Evolutionary conservation across 129 eudicot genomes (phyloP).

Genomic region (Centrapalus pauciflorus): DNA sequence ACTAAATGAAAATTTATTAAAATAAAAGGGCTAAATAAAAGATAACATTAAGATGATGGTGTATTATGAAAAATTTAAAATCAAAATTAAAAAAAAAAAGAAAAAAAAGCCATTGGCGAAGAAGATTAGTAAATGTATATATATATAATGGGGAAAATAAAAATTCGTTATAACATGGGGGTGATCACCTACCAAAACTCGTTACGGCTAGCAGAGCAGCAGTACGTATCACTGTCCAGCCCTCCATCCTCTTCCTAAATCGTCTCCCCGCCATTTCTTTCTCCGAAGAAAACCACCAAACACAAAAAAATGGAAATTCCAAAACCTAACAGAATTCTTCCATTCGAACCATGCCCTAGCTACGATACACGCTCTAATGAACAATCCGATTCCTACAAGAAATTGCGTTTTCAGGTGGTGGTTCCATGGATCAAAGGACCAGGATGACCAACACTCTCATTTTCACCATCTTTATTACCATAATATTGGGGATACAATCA

Average conservation of each 20-base stretch:
- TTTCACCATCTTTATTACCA: neutral
- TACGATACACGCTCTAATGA: neutral
- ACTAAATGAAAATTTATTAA: no score
- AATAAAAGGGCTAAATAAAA: no score
- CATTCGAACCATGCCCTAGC: slow-evolving; percentile 17
- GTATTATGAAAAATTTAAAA: no score
- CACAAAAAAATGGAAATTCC: slow-evolving; percentile 13
- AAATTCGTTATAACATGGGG: no score
- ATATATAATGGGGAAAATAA: no score
- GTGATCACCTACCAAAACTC: no score
- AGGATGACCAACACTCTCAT: slow-evolving; percentile 10
- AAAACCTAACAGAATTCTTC: slow-evolving; percentile 14
- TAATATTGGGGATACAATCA: slow-evolving; percentile 11
- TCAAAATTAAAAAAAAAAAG: no score
- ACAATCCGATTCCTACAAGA: neutral
- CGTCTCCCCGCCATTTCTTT: slow-evolving; percentile 78
- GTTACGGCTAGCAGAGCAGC: neutral
- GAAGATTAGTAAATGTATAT: no score
- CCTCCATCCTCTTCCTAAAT: slow-evolving; percentile 34
- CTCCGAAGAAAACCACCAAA: slow-evolving; percentile 21
- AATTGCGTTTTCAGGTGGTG: slow-evolving; percentile 13
- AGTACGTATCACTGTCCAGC: neutral
- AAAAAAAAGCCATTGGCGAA: no score
- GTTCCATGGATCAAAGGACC: slow-evolving; percentile 10
- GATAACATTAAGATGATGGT: no score